phyloP scores from a whole-genome alignment of 768 basidiomycete species.

The Boletus fagicola region DNA sequence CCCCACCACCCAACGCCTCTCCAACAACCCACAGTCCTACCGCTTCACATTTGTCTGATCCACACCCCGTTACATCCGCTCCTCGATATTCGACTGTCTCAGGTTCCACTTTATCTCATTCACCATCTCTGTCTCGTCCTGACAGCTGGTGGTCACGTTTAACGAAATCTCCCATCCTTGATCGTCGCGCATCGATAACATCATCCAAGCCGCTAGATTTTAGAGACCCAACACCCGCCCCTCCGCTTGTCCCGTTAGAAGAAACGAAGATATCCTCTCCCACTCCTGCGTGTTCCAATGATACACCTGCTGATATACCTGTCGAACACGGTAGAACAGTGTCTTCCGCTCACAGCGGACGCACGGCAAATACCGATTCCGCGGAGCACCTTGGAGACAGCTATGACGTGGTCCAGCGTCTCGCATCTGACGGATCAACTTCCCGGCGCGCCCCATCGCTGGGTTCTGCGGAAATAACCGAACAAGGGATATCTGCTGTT shows the following conservation, averaged over 20 bases:
- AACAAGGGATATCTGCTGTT: constrained; percentile 14
- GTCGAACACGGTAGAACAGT: constrained; percentile 34
- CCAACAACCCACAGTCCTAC: constrained; percentile 24
- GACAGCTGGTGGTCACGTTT: constrained; percentile 82
- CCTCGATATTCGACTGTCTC: constrained; percentile 43
- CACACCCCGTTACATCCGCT: constrained; percentile 28
- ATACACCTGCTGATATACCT: constrained; percentile 11
- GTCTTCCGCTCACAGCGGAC: constrained; percentile 51
- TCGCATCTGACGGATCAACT: constrained; percentile 30
- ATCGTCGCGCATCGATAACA: constrained; percentile 49
- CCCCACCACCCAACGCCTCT: constrained; percentile 10
- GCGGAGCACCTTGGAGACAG: constrained; percentile 63
- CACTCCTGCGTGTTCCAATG: constrained; percentile 15
- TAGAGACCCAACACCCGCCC: constrained; percentile 78
- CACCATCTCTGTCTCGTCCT: constrained; percentile 56
- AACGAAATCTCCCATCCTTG: constrained; percentile 61
- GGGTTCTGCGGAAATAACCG: constrained; percentile 25
- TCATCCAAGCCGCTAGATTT: constrained; percentile 48
- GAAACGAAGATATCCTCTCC: constrained; percentile 34
- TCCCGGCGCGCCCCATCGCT: constrained; percentile 26
- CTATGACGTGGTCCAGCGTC: constrained; percentile 69
- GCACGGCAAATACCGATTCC: constrained; percentile 66
- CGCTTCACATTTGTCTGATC: constrained; percentile 26
- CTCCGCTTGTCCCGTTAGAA: constrained; percentile 58
- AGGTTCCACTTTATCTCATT: constrained; percentile 39